Evolutionary conservation across 176 grass and related monocot species (phyloP).

Genomic region (Oryza nivara): DNA sequence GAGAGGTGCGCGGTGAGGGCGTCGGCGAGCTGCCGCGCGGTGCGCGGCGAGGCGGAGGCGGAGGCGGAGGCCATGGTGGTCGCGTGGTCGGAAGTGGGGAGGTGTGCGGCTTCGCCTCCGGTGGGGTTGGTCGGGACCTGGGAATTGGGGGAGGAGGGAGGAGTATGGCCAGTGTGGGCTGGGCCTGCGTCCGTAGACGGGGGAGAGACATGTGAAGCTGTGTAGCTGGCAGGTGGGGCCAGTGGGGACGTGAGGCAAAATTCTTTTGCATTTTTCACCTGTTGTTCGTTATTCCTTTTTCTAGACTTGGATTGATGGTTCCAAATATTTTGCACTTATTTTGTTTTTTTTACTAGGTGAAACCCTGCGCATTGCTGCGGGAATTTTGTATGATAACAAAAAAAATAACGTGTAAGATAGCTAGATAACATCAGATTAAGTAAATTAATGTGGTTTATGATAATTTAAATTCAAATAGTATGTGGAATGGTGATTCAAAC

Average conservation of each 20-base stretch:
- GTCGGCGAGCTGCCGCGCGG: slow-evolving; percentile 60
- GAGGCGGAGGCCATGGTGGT: slow-evolving; percentile 44
- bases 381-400: too few species aligned
- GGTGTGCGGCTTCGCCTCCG: not conserved
- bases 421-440: too few species aligned
- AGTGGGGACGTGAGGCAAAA: not conserved
- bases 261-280: not conserved
- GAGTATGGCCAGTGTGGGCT: not conserved
- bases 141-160: slow-evolving; percentile 20
- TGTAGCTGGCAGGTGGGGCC: slow-evolving; percentile 10
- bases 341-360: too few species aligned
- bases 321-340: too few species aligned
- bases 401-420: too few species aligned
- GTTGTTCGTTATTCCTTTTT: not conserved
- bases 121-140: slow-evolving; percentile 47
- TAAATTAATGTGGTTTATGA: too few species aligned
- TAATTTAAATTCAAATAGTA: too few species aligned
- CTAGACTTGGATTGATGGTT: not conserved
- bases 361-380: too few species aligned
- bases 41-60: slow-evolving; percentile 43
- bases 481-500: too few species aligned
- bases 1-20: slow-evolving; percentile 91
- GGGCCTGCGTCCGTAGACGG: not conserved
- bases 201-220: not conserved
- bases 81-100: slow-evolving; percentile 12